Evolutionary conservation across 2,329 filamentous ascomycete genomes (phyloP).

Genomic region (Coleophoma cylindrospora): DNA sequence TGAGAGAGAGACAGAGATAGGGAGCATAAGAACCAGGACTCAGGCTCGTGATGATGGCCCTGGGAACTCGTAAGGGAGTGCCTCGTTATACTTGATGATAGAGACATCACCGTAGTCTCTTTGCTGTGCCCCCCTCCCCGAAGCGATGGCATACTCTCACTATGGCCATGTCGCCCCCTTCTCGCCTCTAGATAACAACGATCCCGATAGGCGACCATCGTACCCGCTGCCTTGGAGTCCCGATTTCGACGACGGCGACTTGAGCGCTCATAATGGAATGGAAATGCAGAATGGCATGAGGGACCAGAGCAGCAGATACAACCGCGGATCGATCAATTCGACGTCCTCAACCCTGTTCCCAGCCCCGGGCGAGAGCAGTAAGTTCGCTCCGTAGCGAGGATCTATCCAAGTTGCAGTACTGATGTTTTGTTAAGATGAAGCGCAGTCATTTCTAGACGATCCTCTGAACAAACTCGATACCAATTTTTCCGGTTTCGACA

Average conservation of each 20-base stretch:
- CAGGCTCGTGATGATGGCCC: too few species aligned
- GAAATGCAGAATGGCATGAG: slow-evolving; percentile 8
- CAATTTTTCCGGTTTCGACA: slow-evolving; percentile 6
- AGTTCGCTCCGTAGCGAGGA: not conserved
- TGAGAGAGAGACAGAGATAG: too few species aligned
- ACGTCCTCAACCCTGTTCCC: slow-evolving; percentile 9
- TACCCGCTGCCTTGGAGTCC: slow-evolving; percentile 8
- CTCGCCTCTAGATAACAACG: slow-evolving; percentile 6
- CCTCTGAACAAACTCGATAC: slow-evolving; percentile 15
- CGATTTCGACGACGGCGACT: slow-evolving; percentile 8
- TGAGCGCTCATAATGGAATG: slow-evolving; percentile 7
- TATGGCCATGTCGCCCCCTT: slow-evolving; percentile 10
- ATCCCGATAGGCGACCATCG: slow-evolving; percentile 7
- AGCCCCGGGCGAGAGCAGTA: slow-evolving; percentile 1
- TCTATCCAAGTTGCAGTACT: not conserved
- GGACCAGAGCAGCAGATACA: slow-evolving; percentile 2
- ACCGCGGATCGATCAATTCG: slow-evolving; percentile 4
- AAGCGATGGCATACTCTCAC: slow-evolving; percentile 5
- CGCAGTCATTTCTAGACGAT: slow-evolving; percentile 16
- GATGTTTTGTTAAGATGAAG: slow-evolving; percentile 7
- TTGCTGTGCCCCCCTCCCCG: too few species aligned
- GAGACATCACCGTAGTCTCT: too few species aligned
- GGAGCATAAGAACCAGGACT: too few species aligned
- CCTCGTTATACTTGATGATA: too few species aligned
- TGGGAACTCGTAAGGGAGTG: too few species aligned